Percentiles rank a stretch among this genome's conserved stretches.
These are phyloP conservation scores for Chlamydomonas urium DNA, from an alignment of 139 green algal genomes.

Conservation along the genomic window DNA sequence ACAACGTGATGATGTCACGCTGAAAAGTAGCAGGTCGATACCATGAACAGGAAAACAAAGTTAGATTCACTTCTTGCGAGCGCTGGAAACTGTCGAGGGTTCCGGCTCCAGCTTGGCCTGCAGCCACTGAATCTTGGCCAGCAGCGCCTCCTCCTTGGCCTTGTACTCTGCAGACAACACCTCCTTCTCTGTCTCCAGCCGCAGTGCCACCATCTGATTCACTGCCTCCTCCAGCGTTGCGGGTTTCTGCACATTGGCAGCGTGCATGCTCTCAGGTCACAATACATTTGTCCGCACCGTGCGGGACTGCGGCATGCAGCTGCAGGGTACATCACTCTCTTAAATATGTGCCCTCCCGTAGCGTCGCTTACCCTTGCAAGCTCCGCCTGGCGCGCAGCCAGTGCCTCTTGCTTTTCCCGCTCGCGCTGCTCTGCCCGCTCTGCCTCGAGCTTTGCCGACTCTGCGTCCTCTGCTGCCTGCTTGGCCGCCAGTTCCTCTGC, in stretches of 20 bases:
- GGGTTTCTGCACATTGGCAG: slow-evolving; percentile 44
- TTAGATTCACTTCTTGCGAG: too few relatives aligned
- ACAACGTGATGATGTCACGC: too few relatives aligned
- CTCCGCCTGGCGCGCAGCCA: neutral
- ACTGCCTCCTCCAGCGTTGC: slow-evolving; percentile 53
- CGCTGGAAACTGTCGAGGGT: too few relatives aligned
- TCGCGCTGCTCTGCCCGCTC: neutral
- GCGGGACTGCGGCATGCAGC: neutral
- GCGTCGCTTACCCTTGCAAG: neutral
- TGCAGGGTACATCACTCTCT: neutral
- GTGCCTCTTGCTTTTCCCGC: neutral
- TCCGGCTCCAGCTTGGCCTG: too few relatives aligned
- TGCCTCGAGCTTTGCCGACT: too few relatives aligned
- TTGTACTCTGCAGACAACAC: slow-evolving; percentile 25
- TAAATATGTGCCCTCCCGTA: neutral
- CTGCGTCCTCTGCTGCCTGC: slow-evolving; percentile 22
- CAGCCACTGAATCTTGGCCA: slow-evolving; percentile 24
- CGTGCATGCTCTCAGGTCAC: neutral
- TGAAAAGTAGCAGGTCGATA: too few relatives aligned
- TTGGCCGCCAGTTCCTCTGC: slow-evolving; percentile 15
- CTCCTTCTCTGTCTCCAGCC: slow-evolving; percentile 38
- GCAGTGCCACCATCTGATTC: slow-evolving; percentile 37
- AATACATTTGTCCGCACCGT: neutral
- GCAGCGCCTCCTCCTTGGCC: slow-evolving; percentile 27
- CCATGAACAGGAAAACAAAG: too few relatives aligned